phyloP scores from a whole-genome alignment of 75 land plant genomes.

The Gnetum montanum region DNA sequence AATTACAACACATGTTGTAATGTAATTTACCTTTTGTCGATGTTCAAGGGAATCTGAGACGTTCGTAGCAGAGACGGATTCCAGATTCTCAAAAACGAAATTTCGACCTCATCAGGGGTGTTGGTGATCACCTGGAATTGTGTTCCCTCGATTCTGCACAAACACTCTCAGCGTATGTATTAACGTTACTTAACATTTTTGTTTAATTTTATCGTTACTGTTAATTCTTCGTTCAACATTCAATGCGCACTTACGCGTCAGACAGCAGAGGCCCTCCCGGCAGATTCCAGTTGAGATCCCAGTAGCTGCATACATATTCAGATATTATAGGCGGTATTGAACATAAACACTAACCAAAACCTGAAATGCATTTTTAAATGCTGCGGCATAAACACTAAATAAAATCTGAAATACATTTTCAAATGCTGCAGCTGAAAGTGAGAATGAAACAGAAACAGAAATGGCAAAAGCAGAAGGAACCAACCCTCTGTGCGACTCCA shows the following conservation, averaged over 20 bases:
- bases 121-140: conserved; percentile 19
- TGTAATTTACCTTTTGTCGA: conserved; percentile 39
- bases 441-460: no score
- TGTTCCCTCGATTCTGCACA: conserved; percentile 28
- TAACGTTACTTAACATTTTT: neutral
- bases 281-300: conserved; percentile 43
- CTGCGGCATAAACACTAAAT: no score
- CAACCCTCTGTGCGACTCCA: conserved; percentile 33
- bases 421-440: no score
- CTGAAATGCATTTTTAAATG: no score
- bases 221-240: neutral
- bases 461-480: no score
- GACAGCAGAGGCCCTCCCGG: conserved; percentile 31
- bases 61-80: conserved; percentile 8
- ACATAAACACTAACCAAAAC: no score
- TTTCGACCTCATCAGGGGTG: conserved; percentile 30
- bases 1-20: neutral
- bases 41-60: conserved; percentile 29
- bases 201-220: neutral
- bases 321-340: neutral
- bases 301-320: conserved; percentile 24
- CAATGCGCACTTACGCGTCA: conserved; percentile 14
- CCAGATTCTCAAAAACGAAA: conserved; percentile 41
- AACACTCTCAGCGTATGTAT: neutral
- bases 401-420: no score